Conservation (phyloP, 73 alveolate species). For the Effrenium voratum region DNA sequence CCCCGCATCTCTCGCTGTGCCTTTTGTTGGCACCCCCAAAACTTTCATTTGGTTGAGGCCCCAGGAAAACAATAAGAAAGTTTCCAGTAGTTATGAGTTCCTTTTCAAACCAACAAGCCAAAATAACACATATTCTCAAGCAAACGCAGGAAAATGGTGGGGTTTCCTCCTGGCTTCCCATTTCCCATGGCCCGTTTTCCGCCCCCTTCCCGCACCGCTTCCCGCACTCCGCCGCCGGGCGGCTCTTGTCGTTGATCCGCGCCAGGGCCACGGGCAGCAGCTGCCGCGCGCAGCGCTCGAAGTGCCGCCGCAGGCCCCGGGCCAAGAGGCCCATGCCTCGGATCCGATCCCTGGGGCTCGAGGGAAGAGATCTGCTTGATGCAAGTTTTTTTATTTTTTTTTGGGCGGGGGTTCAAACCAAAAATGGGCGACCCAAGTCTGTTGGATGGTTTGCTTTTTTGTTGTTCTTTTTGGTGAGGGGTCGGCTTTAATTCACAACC, state of each 20-base stretch:
- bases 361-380: no score
- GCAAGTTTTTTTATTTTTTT: background rate
- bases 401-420: background rate
- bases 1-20: no score
- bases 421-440: background rate
- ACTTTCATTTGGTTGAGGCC: no score
- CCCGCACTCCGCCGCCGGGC: background rate
- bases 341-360: background rate
- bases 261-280: conserved; percentile 49
- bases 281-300: conserved; percentile 51
- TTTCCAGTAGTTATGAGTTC: no score
- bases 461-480: background rate
- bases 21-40: no score
- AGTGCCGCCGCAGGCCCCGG: conserved; percentile 31
- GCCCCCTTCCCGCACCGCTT: background rate
- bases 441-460: background rate
- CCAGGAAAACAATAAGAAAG: no score
- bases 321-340: conserved; percentile 79
- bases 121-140: no score
- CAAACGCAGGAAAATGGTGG: background rate
- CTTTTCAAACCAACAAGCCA: no score
- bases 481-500: no score
- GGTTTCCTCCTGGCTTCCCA: background rate
- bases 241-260: conserved; percentile 61
- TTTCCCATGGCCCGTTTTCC: background rate